Conservation (phyloP, 2,329 filamentous ascomycete species). For the Pseudogymnoascus sp. region DNA sequence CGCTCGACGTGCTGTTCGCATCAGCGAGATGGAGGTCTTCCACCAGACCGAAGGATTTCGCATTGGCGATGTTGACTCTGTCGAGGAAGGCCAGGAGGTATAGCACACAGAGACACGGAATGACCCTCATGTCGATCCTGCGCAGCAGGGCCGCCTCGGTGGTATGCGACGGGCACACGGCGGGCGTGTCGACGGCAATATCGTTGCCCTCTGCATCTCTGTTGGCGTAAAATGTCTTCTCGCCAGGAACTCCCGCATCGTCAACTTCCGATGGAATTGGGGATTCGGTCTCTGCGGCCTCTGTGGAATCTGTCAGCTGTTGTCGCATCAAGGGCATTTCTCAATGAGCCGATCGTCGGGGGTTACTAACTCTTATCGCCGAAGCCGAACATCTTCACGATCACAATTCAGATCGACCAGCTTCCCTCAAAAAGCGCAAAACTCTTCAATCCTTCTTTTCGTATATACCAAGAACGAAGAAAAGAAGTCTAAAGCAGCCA, state of each 20-base stretch:
- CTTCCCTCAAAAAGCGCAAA: background rate
- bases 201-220: background rate
- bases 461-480: background rate
- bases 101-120: conserved; percentile 66
- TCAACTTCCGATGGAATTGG: background rate
- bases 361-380: conserved; percentile 4
- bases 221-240: background rate
- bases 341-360: background rate
- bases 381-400: conserved; percentile 2
- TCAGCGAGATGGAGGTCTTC: conserved; percentile 50
- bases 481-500: background rate
- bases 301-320: background rate
- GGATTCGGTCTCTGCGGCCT: background rate
- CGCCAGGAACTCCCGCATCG: background rate
- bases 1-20: conserved; percentile 29
- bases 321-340: background rate
- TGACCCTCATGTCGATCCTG: conserved; percentile 62
- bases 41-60: conserved; percentile 56
- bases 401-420: background rate
- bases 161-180: conserved; percentile 27
- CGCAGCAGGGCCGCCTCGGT: conserved; percentile 55
- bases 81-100: conserved; percentile 64
- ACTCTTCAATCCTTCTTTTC: background rate
- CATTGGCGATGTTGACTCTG: conserved; percentile 74
- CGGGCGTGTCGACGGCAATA: conserved; percentile 21